Percentiles rank a stretch among this genome's conserved stretches.
Conservation (phyloP, 2,329 filamentous ascomycete species). For the Aspergillus tubingensis region DNA sequence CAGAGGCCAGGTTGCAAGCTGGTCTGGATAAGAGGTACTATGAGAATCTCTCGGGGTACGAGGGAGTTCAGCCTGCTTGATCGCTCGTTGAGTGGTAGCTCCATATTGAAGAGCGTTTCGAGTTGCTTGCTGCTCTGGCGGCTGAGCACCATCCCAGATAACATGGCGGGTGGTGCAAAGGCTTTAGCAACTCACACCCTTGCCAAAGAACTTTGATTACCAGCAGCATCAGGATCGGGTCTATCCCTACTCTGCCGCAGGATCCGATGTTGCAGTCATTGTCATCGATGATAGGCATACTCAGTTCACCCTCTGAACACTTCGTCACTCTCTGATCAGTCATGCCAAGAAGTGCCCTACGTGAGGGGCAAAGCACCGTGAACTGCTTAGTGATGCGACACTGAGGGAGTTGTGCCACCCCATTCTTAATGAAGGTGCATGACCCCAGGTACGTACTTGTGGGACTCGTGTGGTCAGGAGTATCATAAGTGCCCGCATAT, state of each 20-base stretch:
- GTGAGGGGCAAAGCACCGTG: no score
- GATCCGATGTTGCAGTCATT: background rate
- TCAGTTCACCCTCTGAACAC: no score
- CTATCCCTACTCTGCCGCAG: background rate
- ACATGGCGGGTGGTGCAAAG: background rate
- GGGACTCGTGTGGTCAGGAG: no score
- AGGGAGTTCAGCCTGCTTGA: background rate
- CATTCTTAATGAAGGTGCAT: no score
- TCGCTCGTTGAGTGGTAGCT: background rate
- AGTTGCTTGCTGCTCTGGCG: background rate
- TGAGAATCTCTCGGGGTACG: conserved; percentile 26
- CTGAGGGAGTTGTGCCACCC: no score
- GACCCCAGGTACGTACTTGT: no score
- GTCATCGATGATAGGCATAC: no score
- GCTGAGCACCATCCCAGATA: rapidly evolving
- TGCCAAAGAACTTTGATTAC: background rate
- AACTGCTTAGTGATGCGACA: no score
- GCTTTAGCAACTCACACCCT: background rate
- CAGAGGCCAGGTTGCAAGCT: conserved; percentile 46
- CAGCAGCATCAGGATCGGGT: background rate
- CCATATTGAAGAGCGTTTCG: no score
- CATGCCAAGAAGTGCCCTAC: no score
- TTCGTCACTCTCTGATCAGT: no score
- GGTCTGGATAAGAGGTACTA: conserved; percentile 50
- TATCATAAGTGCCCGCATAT: no score